Evolutionary conservation across 208 protist genomes (phyloP), one percentile per base, ranked within the genome.

Genomic region (Blechomonas ayalai): DNA sequence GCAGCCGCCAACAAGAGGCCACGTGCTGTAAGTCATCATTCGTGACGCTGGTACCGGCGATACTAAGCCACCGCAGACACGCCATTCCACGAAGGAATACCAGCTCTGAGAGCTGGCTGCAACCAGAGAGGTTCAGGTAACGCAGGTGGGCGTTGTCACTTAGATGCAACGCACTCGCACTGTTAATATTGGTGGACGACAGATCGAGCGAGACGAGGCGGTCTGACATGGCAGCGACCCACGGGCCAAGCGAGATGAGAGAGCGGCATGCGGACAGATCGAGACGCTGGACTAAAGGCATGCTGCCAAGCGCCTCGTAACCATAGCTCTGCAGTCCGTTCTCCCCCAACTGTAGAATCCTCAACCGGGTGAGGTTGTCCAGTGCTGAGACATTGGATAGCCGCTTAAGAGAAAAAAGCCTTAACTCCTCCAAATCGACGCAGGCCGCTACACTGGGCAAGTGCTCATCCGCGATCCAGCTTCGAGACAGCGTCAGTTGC

Each of bases 331-430:
- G 60, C 23, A 81, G 27, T 31, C 51, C 38, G 49, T 80, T 86
- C 41, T 84, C 82, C 27, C 44, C 61, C 19, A 75, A 34, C 33
- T 76, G 68, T 8, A 86, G 52, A 19, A 73, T 62, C 15, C 68
- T 26, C n/a, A 91, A 53, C 4, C 49, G 52, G 9, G 28, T 46
- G 18, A 91, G 52, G 18, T 55, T 31, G 27, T 38, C 52, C 19
- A 91, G 52, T 6, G 47, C 35, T 15, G 48, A 53, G 10, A 87
- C 38, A 28, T 61, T 54, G 7, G 65, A 74, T 10, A 86, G 43
- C 28, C 69, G 67, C 23, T 67, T 73, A 19, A 87, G 68, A 4
- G 68, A 62, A 31, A 73, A 38, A 12, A 87, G 36, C 40, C 79
- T 67, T 4, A 91, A 50, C 41, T 79, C 69, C 5, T 67, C 56